A percentile compares a stretch with the other conserved stretches of the same genome.
Conservation (phyloP, 2,329 filamentous ascomycete genomes). For the Tolypocladium endophyticum region DNA sequence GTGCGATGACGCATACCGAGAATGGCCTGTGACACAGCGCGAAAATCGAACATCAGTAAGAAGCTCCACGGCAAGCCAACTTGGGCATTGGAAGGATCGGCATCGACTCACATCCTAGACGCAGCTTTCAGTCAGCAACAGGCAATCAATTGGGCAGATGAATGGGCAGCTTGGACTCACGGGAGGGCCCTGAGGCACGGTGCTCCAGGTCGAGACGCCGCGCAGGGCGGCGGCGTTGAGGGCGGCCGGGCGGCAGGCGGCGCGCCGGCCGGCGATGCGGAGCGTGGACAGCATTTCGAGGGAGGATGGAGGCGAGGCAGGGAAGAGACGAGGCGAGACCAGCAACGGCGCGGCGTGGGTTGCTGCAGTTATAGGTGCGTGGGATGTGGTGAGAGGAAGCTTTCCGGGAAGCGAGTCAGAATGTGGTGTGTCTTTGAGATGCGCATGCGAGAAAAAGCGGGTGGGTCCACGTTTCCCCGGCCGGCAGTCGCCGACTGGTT, state of each 20-base stretch:
- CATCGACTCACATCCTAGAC: conserved; percentile 9
- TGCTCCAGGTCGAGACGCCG: conserved; percentile 75
- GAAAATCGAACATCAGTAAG: background rate
- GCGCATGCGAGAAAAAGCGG: background rate
- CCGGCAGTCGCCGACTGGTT: background rate
- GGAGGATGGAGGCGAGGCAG: background rate
- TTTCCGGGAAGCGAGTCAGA: background rate
- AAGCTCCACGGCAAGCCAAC: background rate
- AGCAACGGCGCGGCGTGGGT: background rate
- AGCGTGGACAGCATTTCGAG: conserved; percentile 43
- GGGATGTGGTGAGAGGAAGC: background rate
- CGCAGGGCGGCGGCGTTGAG: conserved; percentile 32
- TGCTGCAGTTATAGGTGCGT: background rate
- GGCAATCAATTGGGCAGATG: background rate
- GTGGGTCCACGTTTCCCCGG: background rate
- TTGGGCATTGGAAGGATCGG: background rate
- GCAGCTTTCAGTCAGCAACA: conserved; percentile 1
- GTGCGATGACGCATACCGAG: conserved; percentile 47
- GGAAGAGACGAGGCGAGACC: background rate
- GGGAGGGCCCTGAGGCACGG: conserved; percentile 87
- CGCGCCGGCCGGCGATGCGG: conserved; percentile 41
- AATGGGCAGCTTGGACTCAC: conserved; percentile 44
- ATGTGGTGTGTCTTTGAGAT: background rate
- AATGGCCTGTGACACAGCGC: conserved; percentile 48
- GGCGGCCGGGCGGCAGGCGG: conserved; percentile 28